Evolutionary conservation across 106 monocot genomes (phyloP), one percentile per base, ranked within the genome.

Genomic region (Allium sativum): DNA sequence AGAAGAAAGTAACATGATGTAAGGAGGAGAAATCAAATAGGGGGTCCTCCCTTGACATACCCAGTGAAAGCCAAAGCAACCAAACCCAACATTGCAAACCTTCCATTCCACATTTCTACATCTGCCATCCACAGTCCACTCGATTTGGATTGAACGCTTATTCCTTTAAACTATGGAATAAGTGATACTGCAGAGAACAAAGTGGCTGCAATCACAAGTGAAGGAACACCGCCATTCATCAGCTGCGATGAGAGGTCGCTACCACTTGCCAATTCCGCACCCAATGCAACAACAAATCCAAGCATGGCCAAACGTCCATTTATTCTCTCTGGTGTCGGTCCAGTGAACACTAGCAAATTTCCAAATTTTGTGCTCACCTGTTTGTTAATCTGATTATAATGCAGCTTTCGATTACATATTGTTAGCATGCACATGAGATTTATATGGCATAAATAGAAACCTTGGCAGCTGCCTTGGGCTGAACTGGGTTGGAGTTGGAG

Each of bases 291-390:
- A 16, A 75, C 74, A 59, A 88, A 89, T 3, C 89, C 89, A 14
- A 89, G 40, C 89, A 89, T 89, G 11, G 89, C 89, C 8, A 89
- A 76, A 20, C 89, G n/a, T 0, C 89, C 84, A 56, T 89, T 89
- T 75, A 84, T 84, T 65, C 84, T 56, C 75, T 89, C 89, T 16
- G 89, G 89, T 45, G 70, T 84, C 42, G 89, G 84, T 12, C 89
- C 89, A 31, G 76, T 69, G 74, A 89, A 89, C 8, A 84, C 81
- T 7, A 89, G 61, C 14, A 76, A 41, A 62, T 89, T 81, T 0
- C 52, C 70, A 48, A 84, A 79, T 14, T 62, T 78, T 16, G 78
- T 84, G 81, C 84, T 57, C n/a, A n/a, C n/a, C n/a, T n/a, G n/a
- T n/a, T n/a, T n/a, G n/a, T n/a, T n/a, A n/a, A n/a, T n/a, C n/a